phyloP scores from a whole-genome alignment of 305 asterid species.

The Fraxinus sp. region DNA sequence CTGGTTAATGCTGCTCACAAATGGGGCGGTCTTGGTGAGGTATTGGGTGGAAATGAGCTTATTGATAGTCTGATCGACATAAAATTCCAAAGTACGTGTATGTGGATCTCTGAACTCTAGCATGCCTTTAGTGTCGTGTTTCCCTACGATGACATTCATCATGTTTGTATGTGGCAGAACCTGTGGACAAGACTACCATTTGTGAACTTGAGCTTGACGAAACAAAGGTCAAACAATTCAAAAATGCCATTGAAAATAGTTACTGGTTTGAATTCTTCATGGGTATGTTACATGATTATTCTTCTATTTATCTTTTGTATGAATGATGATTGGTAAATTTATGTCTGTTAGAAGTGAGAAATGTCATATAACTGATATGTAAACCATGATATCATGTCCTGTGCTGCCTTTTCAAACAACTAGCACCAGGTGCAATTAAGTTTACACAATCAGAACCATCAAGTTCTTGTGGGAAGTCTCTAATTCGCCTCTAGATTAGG shows the following conservation, averaged over 20 bases:
- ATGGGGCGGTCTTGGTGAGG: constrained; percentile 78
- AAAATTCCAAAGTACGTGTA: constrained; percentile 56
- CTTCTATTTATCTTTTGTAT: neutral
- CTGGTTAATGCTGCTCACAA: constrained; percentile 49
- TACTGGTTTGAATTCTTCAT: constrained; percentile 70
- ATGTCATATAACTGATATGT: neutral
- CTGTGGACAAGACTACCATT: constrained; percentile 45
- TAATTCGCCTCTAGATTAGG: neutral
- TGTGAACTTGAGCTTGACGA: constrained; percentile 58
- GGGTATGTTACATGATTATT: constrained; percentile 39
- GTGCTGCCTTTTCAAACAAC: neutral
- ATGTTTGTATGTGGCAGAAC: constrained; percentile 36
- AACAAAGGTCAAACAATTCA: constrained; percentile 56
- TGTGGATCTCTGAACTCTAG: constrained; percentile 18
- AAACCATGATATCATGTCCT: neutral
- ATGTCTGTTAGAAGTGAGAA: neutral
- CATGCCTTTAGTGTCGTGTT: neutral
- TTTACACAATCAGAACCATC: neutral
- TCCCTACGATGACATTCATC: constrained; percentile 11
- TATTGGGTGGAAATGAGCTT: constrained; percentile 75
- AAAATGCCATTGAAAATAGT: constrained; percentile 57
- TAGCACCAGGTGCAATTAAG: neutral
- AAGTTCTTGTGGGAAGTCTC: neutral
- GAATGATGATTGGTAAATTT: neutral
- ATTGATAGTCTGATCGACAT: constrained; percentile 59